Evolutionary conservation across 2,329 filamentous ascomycete species (phyloP).

Genomic region (Hirsutella minnesotensis): DNA sequence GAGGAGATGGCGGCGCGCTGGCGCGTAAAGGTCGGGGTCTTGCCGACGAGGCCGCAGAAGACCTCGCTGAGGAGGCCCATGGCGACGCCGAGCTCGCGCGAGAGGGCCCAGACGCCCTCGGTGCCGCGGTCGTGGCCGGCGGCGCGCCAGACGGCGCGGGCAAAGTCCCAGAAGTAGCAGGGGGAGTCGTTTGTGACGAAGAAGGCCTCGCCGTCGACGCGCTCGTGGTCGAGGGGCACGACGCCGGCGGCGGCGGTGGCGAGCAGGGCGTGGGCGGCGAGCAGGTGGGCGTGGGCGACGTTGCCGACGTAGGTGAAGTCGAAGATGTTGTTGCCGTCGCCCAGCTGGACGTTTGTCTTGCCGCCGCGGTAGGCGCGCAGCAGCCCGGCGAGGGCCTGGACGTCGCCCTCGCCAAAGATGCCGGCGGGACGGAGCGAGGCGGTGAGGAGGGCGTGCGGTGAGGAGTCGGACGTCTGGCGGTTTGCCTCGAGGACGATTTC

Average conservation of each 20-base stretch:
- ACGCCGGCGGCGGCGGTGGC: conserved; percentile 42
- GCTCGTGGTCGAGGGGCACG: conserved; percentile 57
- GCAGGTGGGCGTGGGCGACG: conserved; percentile 65
- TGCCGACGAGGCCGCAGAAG: conserved; percentile 34
- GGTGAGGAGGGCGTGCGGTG: conserved; percentile 54
- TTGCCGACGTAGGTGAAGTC: conserved; percentile 55
- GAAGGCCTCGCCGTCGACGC: conserved; percentile 75
- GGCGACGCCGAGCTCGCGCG: conserved; percentile 36
- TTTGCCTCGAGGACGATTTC: conserved; percentile 67
- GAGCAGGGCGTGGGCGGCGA: conserved; percentile 65
- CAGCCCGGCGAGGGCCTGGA: conserved; percentile 61
- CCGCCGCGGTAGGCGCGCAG: conserved; percentile 57
- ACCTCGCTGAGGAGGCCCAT: conserved; percentile 44
- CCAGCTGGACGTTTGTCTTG: conserved; percentile 70
- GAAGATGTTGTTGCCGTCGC: conserved; percentile 52
- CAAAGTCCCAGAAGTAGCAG: conserved; percentile 85
- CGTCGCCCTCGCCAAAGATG: conserved; percentile 86
- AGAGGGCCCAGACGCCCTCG: conserved; percentile 42
- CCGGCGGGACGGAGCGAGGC: conserved; percentile 72
- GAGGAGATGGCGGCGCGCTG: conserved; percentile 54
- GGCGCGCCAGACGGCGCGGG: conserved; percentile 62
- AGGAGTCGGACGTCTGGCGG: conserved; percentile 26
- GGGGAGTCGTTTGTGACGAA: conserved; percentile 85
- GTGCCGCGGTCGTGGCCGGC: conserved; percentile 41
- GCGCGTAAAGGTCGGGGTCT: conserved; percentile 44